Evolutionary conservation across 2,329 filamentous ascomycete species (phyloP).

Genomic region (Fusarium circinatum): DNA sequence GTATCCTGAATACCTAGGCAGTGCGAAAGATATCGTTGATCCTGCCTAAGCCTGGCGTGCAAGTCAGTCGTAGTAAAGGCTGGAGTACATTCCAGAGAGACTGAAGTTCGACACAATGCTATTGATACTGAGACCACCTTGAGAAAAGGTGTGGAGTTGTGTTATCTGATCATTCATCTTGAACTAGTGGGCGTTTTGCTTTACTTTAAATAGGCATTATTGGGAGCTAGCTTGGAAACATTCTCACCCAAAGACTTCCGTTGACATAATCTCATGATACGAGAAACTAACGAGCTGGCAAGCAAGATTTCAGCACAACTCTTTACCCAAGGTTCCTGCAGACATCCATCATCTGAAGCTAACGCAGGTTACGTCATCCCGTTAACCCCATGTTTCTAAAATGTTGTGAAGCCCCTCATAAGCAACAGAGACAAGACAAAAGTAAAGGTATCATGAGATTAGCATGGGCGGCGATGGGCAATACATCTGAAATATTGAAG

Average conservation of each 20-base stretch:
- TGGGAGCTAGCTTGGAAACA: background rate
- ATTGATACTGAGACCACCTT: background rate
- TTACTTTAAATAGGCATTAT: background rate
- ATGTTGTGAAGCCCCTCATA: background rate
- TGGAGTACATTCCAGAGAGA: background rate
- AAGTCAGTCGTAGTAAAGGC: background rate
- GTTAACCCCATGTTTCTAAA: background rate
- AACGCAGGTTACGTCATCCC: conserved; percentile 31
- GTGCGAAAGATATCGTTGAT: background rate
- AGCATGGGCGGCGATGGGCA: background rate
- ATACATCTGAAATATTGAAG: background rate
- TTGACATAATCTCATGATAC: background rate
- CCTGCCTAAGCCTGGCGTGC: background rate
- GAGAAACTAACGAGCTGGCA: background rate
- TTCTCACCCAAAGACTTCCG: background rate
- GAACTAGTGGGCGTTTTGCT: background rate
- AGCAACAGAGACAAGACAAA: background rate
- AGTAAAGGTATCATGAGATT: conserved; percentile 30
- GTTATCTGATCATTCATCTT: background rate
- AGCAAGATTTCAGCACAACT: background rate
- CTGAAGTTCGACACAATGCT: background rate
- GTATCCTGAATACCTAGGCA: background rate
- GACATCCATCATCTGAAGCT: background rate
- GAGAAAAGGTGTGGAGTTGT: background rate
- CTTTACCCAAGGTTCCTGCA: background rate